Conservation (phyloP, 2,329 filamentous ascomycete species). For the Cercospora brassicicola region DNA sequence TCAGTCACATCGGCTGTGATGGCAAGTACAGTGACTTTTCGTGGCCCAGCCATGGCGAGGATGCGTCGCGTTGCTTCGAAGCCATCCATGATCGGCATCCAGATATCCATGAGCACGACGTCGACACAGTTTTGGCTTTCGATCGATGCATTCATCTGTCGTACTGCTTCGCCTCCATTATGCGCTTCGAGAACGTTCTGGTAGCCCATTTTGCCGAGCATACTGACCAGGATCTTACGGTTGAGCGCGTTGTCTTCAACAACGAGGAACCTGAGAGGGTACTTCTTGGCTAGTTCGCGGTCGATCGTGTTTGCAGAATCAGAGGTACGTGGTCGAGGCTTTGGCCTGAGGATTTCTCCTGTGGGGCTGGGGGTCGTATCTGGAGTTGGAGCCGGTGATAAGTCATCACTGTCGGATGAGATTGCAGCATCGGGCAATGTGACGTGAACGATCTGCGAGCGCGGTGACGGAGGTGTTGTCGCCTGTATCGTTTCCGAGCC, state of each 20-base stretch:
- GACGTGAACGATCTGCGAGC: conserved; percentile 8
- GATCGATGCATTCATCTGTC: conserved; percentile 50
- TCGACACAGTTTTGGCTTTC: conserved; percentile 50
- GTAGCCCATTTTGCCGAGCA: conserved; percentile 68
- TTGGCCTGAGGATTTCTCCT: background rate
- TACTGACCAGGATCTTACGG: conserved; percentile 64
- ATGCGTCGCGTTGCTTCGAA: conserved; percentile 68
- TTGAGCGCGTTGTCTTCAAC: conserved; percentile 75
- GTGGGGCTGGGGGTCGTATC: conserved; percentile 17
- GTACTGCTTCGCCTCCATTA: conserved; percentile 67
- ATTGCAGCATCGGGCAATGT: conserved; percentile 8
- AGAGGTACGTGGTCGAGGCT: conserved; percentile 23
- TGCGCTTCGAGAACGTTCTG: conserved; percentile 63
- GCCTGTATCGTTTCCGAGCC: background rate
- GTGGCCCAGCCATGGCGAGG: conserved; percentile 48
- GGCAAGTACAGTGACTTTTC: conserved; percentile 55
- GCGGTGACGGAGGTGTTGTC: conserved; percentile 29
- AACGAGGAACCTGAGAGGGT: conserved; percentile 67
- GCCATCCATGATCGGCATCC: conserved; percentile 74
- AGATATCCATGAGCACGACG: conserved; percentile 71
- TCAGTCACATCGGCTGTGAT: conserved; percentile 69
- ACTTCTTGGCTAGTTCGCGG: conserved; percentile 57
- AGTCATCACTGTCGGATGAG: conserved; percentile 5
- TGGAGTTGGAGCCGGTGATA: conserved; percentile 22
- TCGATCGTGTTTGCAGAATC: conserved; percentile 47